Evolutionary conservation across 768 basidiomycete species (phyloP), one percentile per base, ranked within the genome.

Genomic region (Tylopilus subfusipes): DNA sequence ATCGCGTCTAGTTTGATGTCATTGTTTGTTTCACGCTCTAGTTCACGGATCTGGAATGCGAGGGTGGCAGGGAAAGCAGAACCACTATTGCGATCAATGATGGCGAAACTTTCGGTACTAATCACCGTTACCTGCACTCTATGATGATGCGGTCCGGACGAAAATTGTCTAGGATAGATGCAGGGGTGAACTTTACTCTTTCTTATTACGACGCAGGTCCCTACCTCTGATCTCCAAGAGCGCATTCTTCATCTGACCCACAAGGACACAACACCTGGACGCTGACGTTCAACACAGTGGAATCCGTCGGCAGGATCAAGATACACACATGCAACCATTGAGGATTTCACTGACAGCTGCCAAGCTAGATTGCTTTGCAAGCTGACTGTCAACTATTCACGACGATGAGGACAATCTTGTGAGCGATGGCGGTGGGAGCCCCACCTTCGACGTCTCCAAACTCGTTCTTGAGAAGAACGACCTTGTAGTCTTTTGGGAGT

Each of bases 21-120:
- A 12, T 82, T 79, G 19, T 75, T 65, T 3, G 88, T 92, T 66
- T 93, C 83, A 36, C 79, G 81, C 68, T 94, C 94, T 22, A 98
- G 76, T 68, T 95, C 88, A 36, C 92, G 86, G 53, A 98, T 92
- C 65, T 96, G 95, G 64, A 96, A 93, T 0, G 94, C 95, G 31
- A 98, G 78, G 1, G 94, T 96, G 3, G 95, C 95, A 10, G 95
- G 95, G 65, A 97, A 97, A 1, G 95, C 95, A 9, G 93, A 95
- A 12, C 95, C 95, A 33, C 91, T 93, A 48, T 22, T 36, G 27
- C 5, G 44, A 43, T 56, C 51, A 60, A 42, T 49, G 16, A 46
- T 22, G 24, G 49, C 10, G 27, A 44, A 29, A 12, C 39, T 6
- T 44, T 9, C 9, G 31, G 42, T 39, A 21, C 14, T 40, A 36